phyloP scores from a whole-genome alignment of 2,329 filamentous ascomycete species.

The Neopestalotiopsis sp. region DNA sequence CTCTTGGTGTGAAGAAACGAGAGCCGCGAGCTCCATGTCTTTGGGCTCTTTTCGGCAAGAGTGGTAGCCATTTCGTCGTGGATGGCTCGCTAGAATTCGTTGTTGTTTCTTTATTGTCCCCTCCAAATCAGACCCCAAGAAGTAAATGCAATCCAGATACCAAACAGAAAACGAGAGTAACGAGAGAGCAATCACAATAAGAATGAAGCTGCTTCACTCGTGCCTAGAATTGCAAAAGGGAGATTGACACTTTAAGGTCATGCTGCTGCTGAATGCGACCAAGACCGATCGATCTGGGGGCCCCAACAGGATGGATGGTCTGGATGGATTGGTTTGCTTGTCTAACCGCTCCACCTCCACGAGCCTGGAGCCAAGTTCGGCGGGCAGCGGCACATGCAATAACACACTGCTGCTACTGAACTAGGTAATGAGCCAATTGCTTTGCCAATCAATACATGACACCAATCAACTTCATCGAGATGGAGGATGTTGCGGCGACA shows the following conservation, averaged over 20 bases:
- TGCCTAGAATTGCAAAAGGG: not conserved
- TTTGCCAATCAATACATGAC: not conserved
- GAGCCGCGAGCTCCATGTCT: constrained; percentile 17
- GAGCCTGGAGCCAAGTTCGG: not conserved
- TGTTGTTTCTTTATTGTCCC: not conserved
- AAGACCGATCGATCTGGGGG: not conserved
- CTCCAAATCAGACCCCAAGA: not conserved
- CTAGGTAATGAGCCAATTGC: not conserved
- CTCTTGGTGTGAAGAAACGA: constrained; percentile 19
- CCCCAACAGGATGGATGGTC: not conserved
- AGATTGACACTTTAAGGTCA: not conserved
- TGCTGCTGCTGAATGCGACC: not conserved
- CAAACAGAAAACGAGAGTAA: not conserved
- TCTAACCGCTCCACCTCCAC: not conserved
- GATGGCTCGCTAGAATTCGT: not conserved
- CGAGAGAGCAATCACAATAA: not conserved
- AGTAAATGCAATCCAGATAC: not conserved
- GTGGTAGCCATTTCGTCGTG: not conserved
- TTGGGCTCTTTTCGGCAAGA: constrained; percentile 10
- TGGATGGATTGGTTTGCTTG: not conserved
- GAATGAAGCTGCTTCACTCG: not conserved
- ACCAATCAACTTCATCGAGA: constrained; percentile 2
- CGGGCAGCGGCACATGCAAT: not conserved
- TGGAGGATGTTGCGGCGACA: not conserved
- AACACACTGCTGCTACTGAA: no score